Base-by-base conservation (phyloP, 805 yeast genomes). In the Candida krabiensis region DNA sequence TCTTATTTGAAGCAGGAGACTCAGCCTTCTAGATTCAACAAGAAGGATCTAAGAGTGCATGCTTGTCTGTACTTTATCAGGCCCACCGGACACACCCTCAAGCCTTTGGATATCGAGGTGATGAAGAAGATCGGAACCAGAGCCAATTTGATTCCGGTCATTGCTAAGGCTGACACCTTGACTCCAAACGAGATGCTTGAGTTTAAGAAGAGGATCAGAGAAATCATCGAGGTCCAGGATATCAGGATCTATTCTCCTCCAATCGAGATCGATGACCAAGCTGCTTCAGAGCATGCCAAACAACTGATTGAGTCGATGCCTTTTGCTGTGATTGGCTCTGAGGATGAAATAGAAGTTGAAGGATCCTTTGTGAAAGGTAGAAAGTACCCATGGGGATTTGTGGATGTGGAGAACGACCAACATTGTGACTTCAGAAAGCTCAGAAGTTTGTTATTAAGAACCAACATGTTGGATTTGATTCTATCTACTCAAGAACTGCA, bases 1-100 rank as follows among this genome's bases (percentile, higher is more conserved):
- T 74, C 84, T 17, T 88, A 67, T 60, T 84, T 89, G 91, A 85
- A 85, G 60, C 96, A 86, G 61, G 96, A 89, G 59, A 93, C 88
- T 58, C 98, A 90, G 66, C 98, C 98, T 23, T 63, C 61, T 35
- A 79, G 98, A 63, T 42, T 37, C 2, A 65, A 65, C 28, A 77
- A 73, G 56, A 83, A 81, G 52, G 97, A 90, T 64, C 67, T 87
- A 47, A 77, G 97, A 55, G 96, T 90, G 24, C 96, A 90, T 56
- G 95, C 89, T 2, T 86, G 95, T 60, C 67, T 90, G 31, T 90
- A 89, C 66, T 89, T 90, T 59, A 83, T 90, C 47, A 80, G 91
- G 58, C 97, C 97, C 30, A 85, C 95, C 2, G 95, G 95, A 15
- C 95, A 87, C 58, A 79, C 89, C 26, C 71, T 90, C 52, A 83